Conservation (phyloP, 331 rosid genomes). For the Quercus lobata region DNA sequence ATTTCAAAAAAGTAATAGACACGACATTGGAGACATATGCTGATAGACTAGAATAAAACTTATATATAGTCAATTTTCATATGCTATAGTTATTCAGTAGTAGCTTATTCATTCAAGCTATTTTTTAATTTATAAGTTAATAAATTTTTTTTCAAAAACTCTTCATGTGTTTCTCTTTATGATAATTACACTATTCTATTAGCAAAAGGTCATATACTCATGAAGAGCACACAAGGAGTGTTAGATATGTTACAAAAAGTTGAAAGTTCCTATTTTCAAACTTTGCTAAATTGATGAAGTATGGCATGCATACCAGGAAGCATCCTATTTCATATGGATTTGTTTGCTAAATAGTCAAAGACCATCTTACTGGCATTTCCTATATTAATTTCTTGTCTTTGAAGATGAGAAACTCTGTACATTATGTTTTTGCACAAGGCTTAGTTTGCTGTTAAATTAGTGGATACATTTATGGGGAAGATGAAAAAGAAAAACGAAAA, state of each 20-base stretch:
- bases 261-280: neutral
- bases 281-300: neutral
- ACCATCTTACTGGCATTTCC: neutral
- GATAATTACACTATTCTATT: neutral
- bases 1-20: neutral
- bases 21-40: neutral
- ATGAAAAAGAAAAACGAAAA: neutral
- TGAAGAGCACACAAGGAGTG: neutral
- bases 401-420: neutral
- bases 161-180: neutral
- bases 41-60: neutral
- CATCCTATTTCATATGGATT: neutral
- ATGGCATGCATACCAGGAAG: neutral
- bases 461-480: neutral
- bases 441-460: neutral
- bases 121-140: neutral
- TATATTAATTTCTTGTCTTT: neutral
- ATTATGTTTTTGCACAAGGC: neutral
- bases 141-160: neutral
- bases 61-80: neutral
- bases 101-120: neutral
- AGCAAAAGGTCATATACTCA: neutral
- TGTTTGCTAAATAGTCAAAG: neutral
- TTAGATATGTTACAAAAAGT: neutral
- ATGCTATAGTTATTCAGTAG: neutral